Evolutionary conservation across 371 early-diverging fungal species (phyloP).

Genomic region (Mucor piriformis): DNA sequence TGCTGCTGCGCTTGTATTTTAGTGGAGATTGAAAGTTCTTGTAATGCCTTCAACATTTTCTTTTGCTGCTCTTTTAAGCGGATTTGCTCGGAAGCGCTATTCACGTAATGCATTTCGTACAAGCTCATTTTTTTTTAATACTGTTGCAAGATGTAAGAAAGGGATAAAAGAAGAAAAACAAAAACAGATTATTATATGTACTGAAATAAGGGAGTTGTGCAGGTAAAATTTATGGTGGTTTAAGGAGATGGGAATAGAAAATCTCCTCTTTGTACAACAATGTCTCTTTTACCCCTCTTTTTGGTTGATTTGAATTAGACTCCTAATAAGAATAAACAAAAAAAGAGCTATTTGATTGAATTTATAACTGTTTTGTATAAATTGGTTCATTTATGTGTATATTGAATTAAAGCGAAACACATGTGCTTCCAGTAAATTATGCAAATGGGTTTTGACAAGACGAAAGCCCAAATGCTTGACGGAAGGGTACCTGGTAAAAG

Average conservation of each 20-base stretch:
- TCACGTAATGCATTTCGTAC: constrained; percentile 22
- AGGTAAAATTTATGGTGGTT: background rate
- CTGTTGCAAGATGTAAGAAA: background rate
- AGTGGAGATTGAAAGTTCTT: constrained; percentile 14
- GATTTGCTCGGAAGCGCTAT: constrained; percentile 11
- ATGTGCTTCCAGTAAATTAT: background rate
- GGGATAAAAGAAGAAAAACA: background rate
- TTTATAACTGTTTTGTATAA: background rate
- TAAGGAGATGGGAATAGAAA: background rate
- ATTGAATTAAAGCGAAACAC: background rate
- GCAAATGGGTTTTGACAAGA: too few relatives aligned
- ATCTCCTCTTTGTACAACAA: background rate
- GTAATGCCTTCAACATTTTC: constrained; percentile 15
- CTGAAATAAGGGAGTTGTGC: background rate
- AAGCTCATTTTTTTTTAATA: constrained; percentile 18
- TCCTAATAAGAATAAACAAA: background rate
- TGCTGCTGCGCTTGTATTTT: constrained; percentile 8
- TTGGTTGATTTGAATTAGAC: background rate
- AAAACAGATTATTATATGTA: background rate
- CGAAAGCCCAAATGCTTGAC: too few relatives aligned
- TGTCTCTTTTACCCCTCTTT: background rate
- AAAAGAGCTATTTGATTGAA: too few relatives aligned
- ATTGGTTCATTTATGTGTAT: background rate
- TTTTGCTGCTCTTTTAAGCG: constrained; percentile 22
- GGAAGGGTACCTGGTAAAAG: too few relatives aligned